Evolutionary conservation across 495 filamentous ascomycete genomes (phyloP).

Genomic region (Xylaria acuta): DNA sequence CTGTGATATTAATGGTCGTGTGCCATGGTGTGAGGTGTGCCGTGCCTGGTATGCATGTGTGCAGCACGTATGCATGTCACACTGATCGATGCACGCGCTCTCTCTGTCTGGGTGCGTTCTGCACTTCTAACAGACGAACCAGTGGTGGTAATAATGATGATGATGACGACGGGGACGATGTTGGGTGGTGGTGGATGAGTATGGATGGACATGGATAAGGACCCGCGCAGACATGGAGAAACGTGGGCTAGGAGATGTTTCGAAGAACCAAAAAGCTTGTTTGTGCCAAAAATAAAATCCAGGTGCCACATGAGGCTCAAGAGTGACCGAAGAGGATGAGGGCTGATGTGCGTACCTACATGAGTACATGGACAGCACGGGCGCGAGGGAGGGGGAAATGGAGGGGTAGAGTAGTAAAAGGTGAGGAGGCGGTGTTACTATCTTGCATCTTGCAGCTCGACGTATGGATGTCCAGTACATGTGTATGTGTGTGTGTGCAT

Average conservation of each 20-base stretch:
- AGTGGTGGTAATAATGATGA: neutral
- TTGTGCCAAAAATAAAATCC: constrained; percentile 28
- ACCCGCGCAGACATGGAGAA: constrained; percentile 7
- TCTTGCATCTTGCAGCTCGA: neutral
- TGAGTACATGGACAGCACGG: neutral
- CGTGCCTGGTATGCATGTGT: constrained; percentile 5
- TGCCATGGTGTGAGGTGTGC: neutral
- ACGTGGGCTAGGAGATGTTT: constrained; percentile 11
- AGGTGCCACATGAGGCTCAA: constrained; percentile 32
- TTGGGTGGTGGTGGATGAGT: neutral
- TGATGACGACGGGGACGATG: neutral
- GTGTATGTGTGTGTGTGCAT: neutral
- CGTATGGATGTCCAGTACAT: neutral
- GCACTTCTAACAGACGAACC: neutral
- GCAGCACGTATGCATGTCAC: neutral
- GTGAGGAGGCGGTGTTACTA: constrained; percentile 11
- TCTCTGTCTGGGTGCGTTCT: constrained; percentile 6
- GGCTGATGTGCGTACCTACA: constrained; percentile 24
- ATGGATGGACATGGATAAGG: neutral
- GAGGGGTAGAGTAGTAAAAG: constrained; percentile 5
- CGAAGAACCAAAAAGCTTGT: constrained; percentile 26
- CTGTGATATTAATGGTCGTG: constrained; percentile 1
- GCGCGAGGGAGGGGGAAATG: neutral
- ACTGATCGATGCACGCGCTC: neutral
- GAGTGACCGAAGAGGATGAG: constrained; percentile 1